phyloP scores from a whole-genome alignment of 345 rosid species.

The Raphanus raphanistrum region DNA sequence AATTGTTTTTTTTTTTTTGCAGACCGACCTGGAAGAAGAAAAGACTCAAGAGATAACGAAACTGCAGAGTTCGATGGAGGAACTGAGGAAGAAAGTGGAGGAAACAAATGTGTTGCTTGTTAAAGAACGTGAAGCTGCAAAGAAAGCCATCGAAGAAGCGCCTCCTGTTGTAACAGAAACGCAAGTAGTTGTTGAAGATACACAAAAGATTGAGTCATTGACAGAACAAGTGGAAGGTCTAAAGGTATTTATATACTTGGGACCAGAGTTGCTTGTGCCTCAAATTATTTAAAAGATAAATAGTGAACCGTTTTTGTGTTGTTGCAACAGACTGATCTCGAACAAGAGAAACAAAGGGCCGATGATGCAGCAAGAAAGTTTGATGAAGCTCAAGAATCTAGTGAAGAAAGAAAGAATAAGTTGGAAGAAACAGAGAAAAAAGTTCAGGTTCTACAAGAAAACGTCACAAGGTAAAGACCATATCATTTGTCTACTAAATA shows the following conservation, averaged over 20 bases:
- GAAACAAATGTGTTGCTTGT: conserved; percentile 50
- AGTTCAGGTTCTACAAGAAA: conserved; percentile 65
- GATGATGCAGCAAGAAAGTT: conserved; percentile 53
- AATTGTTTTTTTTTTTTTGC: neutral
- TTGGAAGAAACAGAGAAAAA: conserved; percentile 76
- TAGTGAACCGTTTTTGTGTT: conserved; percentile 7
- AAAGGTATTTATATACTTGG: conserved; percentile 42
- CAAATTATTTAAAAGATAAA: neutral
- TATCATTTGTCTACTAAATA: neutral
- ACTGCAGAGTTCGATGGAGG: conserved; percentile 52
- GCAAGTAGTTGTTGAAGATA: conserved; percentile 67
- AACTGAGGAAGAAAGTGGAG: conserved; percentile 51
- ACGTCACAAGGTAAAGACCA: conserved; percentile 56
- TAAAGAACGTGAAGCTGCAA: conserved; percentile 56
- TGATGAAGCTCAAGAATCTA: conserved; percentile 50
- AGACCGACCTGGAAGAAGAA: conserved; percentile 57
- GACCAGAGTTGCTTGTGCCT: neutral
- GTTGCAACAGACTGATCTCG: conserved; percentile 48
- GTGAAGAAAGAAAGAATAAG: conserved; percentile 54
- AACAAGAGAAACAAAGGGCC: conserved; percentile 66
- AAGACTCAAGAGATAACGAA: conserved; percentile 56
- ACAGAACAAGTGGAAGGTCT: conserved; percentile 56
- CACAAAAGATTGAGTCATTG: conserved; percentile 51
- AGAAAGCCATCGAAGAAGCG: conserved; percentile 54
- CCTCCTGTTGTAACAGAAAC: conserved; percentile 61